Conservation (phyloP, 306 rosid genomes). For the Lagenaria siceraria region DNA sequence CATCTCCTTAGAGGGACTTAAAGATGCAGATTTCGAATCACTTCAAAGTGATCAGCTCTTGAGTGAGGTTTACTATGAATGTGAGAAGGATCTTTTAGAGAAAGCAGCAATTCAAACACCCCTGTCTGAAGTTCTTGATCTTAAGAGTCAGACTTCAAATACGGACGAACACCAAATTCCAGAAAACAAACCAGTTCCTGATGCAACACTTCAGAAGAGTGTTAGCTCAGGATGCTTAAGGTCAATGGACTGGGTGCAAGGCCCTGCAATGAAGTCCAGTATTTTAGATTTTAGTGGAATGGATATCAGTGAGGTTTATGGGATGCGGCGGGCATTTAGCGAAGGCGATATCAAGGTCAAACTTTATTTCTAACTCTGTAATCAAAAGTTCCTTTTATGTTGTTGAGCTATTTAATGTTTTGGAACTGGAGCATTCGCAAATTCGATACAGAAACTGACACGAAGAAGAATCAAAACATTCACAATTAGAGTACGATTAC, state of each 20-base stretch:
- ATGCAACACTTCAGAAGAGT: constrained; percentile 45
- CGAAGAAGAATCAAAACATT: background rate
- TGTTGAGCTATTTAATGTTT: background rate
- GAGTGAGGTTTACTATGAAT: constrained; percentile 67
- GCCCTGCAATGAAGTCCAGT: constrained; percentile 35
- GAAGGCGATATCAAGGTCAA: constrained; percentile 97
- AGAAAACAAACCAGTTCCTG: constrained; percentile 39
- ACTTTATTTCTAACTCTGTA: background rate
- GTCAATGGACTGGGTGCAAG: constrained; percentile 81
- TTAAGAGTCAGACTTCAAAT: constrained; percentile 35
- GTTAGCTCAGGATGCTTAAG: constrained; percentile 59
- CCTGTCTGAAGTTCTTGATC: constrained; percentile 49
- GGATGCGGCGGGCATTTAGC: constrained; percentile 81
- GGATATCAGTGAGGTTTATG: constrained; percentile 51
- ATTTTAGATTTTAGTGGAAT: constrained; percentile 55
- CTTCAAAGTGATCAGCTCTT: constrained; percentile 79
- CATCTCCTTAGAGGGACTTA: constrained; percentile 44
- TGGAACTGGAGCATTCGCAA: background rate
- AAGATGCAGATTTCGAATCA: constrained; percentile 58
- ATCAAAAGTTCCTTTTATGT: background rate
- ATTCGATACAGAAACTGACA: background rate
- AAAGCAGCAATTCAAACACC: constrained; percentile 47
- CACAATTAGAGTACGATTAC: background rate
- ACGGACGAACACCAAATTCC: constrained; percentile 33
- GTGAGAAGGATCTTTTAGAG: constrained; percentile 63